A percentile compares a stretch with the other conserved stretches of the same genome.
Evolutionary conservation across 108 stramenopile species (phyloP).

Genomic region (Pseudonitzschia multiseries): DNA sequence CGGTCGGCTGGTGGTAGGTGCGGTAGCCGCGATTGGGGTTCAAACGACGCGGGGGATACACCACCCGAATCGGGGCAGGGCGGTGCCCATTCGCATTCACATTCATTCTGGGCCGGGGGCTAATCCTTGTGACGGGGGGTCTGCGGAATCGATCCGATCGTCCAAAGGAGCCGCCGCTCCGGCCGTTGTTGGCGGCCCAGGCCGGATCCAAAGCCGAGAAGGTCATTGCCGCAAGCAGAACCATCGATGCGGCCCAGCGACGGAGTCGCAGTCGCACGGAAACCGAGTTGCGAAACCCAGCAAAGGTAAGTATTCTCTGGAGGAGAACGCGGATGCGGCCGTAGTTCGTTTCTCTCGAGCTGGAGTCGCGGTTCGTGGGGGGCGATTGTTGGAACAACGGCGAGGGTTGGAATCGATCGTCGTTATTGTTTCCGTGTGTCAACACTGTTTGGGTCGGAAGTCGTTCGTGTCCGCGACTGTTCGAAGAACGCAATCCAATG

Average conservation of each 20-base stretch:
- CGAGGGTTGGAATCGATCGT: background rate
- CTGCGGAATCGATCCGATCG: constrained; percentile 9
- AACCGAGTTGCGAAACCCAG: background rate
- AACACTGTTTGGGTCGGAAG: too few species aligned
- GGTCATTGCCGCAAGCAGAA: background rate
- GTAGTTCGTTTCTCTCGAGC: background rate
- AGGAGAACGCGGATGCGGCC: constrained; percentile 4
- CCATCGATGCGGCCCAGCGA: background rate
- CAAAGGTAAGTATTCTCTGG: background rate
- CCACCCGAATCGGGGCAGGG: constrained; percentile 7
- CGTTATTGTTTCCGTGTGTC: background rate
- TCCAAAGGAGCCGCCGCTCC: constrained; percentile 67
- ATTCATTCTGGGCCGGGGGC: background rate
- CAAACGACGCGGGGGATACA: background rate
- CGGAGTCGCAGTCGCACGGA: constrained; percentile 3
- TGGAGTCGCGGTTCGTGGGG: background rate
- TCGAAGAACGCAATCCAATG: background rate
- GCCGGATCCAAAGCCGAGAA: constrained; percentile 19
- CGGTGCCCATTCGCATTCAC: background rate
- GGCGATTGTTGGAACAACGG: background rate
- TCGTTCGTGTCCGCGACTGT: background rate
- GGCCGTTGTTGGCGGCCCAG: constrained; percentile 48
- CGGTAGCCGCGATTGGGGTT: background rate
- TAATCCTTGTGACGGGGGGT: background rate
- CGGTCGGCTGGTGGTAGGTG: background rate